Percentiles rank a stretch among this genome's conserved stretches.
Conservation (phyloP, 1,139 yeast species). For the Magnusiomyces magnusii region DNA sequence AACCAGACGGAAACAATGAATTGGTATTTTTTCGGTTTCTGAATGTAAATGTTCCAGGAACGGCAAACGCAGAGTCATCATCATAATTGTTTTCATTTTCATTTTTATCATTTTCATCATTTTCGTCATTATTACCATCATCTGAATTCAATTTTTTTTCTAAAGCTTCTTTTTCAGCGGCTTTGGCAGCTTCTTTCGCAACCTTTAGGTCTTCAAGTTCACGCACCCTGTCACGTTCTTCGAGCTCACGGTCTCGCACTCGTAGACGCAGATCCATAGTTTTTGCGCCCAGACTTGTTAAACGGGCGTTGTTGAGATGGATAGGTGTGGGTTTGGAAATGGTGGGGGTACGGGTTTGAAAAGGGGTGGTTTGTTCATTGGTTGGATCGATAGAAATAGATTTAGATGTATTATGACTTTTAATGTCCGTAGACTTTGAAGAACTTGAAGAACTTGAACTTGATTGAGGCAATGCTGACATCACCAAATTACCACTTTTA, state of each 20-base stretch:
- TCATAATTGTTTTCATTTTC: background rate
- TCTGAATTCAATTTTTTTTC: background rate
- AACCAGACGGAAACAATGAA: too few species aligned
- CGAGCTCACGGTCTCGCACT: constrained; percentile 5
- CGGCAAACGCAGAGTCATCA: background rate
- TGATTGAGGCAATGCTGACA: background rate
- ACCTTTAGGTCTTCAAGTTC: constrained; percentile 50
- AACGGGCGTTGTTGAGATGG: background rate
- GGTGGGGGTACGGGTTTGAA: background rate
- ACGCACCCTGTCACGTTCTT: constrained; percentile 27
- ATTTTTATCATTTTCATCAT: background rate
- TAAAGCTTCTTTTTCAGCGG: background rate
- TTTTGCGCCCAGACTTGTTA: background rate
- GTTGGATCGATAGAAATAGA: background rate
- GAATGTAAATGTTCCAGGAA: background rate
- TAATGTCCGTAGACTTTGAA: background rate
- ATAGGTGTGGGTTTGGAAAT: background rate
- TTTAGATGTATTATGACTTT: background rate
- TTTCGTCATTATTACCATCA: background rate
- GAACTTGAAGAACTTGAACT: background rate
- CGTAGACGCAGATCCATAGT: constrained; percentile 7
- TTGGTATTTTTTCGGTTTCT: too few species aligned
- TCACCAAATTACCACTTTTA: background rate
- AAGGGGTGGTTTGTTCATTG: background rate
- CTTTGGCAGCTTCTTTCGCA: constrained; percentile 37